These are phyloP conservation scores for Coniochaeta sp. DNA, from an alignment of 2,329 filamentous ascomycete species.

Conservation along the genomic window DNA sequence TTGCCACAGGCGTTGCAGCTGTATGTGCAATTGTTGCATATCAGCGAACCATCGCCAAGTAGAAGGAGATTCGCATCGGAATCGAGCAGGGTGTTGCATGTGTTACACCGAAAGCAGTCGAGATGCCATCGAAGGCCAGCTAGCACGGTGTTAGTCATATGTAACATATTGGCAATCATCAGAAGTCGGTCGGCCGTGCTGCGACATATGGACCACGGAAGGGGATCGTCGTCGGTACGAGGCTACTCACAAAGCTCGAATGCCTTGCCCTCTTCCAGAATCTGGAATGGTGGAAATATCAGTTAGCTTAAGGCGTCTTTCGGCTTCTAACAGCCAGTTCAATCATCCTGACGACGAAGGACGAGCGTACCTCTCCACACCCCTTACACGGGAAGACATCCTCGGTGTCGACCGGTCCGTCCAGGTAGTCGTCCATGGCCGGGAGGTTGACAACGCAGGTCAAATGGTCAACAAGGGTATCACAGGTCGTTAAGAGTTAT, in stretches of 20 bases:
- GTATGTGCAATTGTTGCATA: constrained; percentile 99
- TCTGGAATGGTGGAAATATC: constrained; percentile 42
- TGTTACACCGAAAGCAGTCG: constrained; percentile 97
- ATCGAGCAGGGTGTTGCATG: constrained; percentile 89
- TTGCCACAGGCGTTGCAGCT: constrained; percentile 94
- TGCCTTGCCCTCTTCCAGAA: constrained; percentile 95
- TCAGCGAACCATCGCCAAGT: constrained; percentile 92
- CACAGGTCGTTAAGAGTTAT: neutral
- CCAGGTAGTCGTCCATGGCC: constrained; percentile 54
- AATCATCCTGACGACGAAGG: neutral
- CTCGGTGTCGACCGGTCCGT: constrained; percentile 65
- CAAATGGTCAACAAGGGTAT: neutral
- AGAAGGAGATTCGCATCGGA: constrained; percentile 96
- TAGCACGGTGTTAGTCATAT: constrained; percentile 27
- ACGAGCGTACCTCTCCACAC: constrained; percentile 79
- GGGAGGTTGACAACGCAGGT: constrained; percentile 10
- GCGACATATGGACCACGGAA: constrained; percentile 18
- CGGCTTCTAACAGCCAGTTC: no score
- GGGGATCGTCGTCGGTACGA: neutral
- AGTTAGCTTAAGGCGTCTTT: neutral
- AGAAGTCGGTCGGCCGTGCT: neutral
- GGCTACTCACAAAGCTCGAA: constrained; percentile 78
- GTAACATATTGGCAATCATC: neutral
- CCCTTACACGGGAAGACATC: constrained; percentile 88
- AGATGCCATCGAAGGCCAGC: constrained; percentile 98